A percentile compares a stretch with the other conserved stretches of the same genome.
These are phyloP conservation scores for Euphrasia arctica DNA, from an alignment of 305 asterid species.

Conservation along the genomic window DNA sequence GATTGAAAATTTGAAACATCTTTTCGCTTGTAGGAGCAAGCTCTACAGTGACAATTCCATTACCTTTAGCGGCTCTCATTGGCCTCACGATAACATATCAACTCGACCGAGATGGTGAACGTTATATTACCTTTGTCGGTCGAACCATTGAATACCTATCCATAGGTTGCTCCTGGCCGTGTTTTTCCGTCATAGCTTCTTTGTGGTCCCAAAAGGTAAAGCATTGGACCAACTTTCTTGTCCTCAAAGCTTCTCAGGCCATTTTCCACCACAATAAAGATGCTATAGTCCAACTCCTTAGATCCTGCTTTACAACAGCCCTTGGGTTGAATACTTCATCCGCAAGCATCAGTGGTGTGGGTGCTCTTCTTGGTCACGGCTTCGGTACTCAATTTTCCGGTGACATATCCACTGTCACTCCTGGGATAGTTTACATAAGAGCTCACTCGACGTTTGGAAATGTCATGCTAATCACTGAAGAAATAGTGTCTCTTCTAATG, in stretches of 20 bases:
- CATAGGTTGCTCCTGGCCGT: conserved; percentile 94
- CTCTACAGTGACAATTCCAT: conserved; percentile 71
- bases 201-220: conserved; percentile 93
- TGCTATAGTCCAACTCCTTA: conserved; percentile 89
- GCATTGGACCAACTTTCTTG: conserved; percentile 89
- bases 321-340: conserved; percentile 65
- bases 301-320: conserved; percentile 72
- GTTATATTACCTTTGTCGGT: conserved; percentile 62
- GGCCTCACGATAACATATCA: conserved; percentile 94
- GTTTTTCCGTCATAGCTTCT: conserved; percentile 82
- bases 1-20: background rate
- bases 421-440: conserved; percentile 82
- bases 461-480: conserved; percentile 70
- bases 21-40: conserved; percentile 54
- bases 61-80: conserved; percentile 85
- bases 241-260: conserved; percentile 77
- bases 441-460: conserved; percentile 81
- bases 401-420: conserved; percentile 85
- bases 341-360: conserved; percentile 70
- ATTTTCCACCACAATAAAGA: conserved; percentile 82
- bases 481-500: conserved; percentile 74
- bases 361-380: conserved; percentile 93
- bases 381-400: conserved; percentile 54
- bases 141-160: conserved; percentile 74
- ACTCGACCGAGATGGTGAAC: conserved; percentile 67